Evolutionary conservation across 1,139 yeast species (phyloP).

Genomic region (Candida gigantensis): DNA sequence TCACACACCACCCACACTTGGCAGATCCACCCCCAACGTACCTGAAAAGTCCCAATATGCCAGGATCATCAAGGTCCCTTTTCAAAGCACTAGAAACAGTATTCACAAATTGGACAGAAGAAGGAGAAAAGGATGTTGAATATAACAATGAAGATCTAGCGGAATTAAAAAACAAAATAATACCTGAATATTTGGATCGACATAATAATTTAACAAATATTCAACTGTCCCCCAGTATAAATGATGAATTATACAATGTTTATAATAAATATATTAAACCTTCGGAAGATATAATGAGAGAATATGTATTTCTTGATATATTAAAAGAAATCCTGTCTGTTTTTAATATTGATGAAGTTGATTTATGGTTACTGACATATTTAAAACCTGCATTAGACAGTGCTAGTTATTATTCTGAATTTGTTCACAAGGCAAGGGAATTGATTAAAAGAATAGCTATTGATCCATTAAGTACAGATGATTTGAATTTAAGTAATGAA

Average conservation of each 20-base stretch:
- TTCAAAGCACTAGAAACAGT: conserved; percentile 30
- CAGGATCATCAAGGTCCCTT: conserved; percentile 38
- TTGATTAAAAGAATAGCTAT: conserved; percentile 39
- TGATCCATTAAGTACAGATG: conserved; percentile 25
- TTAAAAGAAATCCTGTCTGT: conserved; percentile 40
- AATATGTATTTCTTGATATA: conserved; percentile 48
- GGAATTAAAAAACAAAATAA: conserved; percentile 21
- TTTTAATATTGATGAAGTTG: conserved; percentile 42
- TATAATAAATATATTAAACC: conserved; percentile 42
- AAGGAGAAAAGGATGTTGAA: conserved; percentile 12
- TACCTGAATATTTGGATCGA: conserved; percentile 31
- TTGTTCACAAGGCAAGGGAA: conserved; percentile 44
- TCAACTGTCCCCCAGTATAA: conserved; percentile 38
- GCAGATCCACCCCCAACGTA: too few species aligned
- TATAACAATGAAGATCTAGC: conserved; percentile 17
- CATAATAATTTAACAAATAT: conserved; percentile 43
- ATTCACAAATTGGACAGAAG: conserved; percentile 30
- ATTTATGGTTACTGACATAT: conserved; percentile 56
- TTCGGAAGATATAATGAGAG: conserved; percentile 32
- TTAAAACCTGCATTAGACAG: conserved; percentile 60
- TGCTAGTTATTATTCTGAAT: conserved; percentile 48
- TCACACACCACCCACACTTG: too few species aligned
- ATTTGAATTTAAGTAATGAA: conserved; percentile 24
- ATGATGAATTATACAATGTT: conserved; percentile 49
- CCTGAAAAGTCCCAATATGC: too few species aligned